These are phyloP conservation scores for Petunia hybrid DNA, from an alignment of 305 asterid genomes.

Conservation along the genomic window DNA sequence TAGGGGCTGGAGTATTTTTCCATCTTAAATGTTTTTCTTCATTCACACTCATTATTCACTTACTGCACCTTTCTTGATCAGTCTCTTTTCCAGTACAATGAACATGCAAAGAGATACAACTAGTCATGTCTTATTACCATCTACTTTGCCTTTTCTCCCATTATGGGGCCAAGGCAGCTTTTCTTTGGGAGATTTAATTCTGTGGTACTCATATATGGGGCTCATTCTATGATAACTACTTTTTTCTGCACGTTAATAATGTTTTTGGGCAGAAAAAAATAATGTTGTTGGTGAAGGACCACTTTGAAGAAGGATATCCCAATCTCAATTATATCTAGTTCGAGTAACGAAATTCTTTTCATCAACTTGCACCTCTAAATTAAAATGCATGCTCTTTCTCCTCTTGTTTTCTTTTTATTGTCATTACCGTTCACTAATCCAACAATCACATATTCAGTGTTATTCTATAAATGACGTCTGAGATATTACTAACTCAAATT, in stretches of 20 bases:
- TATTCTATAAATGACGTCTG: no score
- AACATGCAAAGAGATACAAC: conserved; percentile 41
- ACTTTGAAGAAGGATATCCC: not conserved
- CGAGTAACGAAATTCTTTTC: not conserved
- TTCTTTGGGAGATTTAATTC: conserved; percentile 1
- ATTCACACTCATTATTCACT: no score
- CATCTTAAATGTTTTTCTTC: no score
- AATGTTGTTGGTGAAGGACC: not conserved
- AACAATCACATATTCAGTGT: no score
- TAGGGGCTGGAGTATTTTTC: no score
- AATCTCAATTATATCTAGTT: not conserved
- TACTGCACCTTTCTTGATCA: no score
- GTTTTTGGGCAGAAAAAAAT: not conserved
- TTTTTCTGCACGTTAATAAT: not conserved
- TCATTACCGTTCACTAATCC: not conserved
- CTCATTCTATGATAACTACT: conserved; percentile 2
- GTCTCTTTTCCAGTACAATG: not conserved
- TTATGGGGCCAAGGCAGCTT: conserved; percentile 28
- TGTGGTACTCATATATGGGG: conserved; percentile 22
- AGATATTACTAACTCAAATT: not conserved
- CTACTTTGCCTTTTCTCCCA: conserved; percentile 16
- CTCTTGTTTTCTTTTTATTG: not conserved
- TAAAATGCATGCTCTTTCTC: not conserved
- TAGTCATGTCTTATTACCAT: not conserved
- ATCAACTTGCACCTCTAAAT: not conserved